Evolutionary conservation across 2,329 filamentous ascomycete species (phyloP).

Genomic region (Colletotrichum sp.): DNA sequence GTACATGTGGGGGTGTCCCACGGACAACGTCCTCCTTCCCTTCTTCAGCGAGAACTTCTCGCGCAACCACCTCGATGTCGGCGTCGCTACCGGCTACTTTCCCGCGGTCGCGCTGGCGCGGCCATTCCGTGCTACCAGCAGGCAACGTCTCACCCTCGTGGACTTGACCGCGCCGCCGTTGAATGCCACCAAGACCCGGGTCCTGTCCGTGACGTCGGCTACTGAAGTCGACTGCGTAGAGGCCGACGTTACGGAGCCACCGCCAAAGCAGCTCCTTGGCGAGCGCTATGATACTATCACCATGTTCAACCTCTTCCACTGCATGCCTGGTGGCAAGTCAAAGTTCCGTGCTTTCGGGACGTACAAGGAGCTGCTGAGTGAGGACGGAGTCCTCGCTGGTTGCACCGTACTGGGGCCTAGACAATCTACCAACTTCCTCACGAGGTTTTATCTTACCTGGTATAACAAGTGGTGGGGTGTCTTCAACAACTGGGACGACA

Average conservation of each 20-base stretch:
- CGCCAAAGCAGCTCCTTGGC: conserved; percentile 28
- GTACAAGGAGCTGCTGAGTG: conserved; percentile 34
- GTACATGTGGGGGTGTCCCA: conserved; percentile 40
- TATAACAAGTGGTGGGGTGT: conserved; percentile 38
- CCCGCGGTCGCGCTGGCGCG: conserved; percentile 31
- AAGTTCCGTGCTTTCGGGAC: conserved; percentile 35
- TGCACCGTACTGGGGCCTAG: conserved; percentile 39
- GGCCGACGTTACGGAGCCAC: conserved; percentile 39
- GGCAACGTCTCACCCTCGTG: conserved; percentile 36
- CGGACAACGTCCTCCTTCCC: conserved; percentile 31
- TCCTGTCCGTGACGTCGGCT: conserved; percentile 24
- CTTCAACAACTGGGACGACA: conserved; percentile 45
- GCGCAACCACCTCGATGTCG: conserved; percentile 41
- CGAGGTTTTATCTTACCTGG: conserved; percentile 20
- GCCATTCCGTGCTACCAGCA: conserved; percentile 16
- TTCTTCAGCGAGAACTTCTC: conserved; percentile 39
- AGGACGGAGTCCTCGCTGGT: conserved; percentile 41
- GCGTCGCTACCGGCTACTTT: conserved; percentile 45
- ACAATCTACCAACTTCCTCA: conserved; percentile 29
- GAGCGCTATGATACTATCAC: conserved; percentile 45
- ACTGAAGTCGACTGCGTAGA: conserved; percentile 31
- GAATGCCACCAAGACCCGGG: conserved; percentile 27
- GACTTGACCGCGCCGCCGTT: conserved; percentile 41
- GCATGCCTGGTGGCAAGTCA: conserved; percentile 35
- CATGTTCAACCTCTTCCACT: conserved; percentile 48